Conservation (phyloP, 2,329 filamentous ascomycete genomes). For the Hansfordia pulvinata region DNA sequence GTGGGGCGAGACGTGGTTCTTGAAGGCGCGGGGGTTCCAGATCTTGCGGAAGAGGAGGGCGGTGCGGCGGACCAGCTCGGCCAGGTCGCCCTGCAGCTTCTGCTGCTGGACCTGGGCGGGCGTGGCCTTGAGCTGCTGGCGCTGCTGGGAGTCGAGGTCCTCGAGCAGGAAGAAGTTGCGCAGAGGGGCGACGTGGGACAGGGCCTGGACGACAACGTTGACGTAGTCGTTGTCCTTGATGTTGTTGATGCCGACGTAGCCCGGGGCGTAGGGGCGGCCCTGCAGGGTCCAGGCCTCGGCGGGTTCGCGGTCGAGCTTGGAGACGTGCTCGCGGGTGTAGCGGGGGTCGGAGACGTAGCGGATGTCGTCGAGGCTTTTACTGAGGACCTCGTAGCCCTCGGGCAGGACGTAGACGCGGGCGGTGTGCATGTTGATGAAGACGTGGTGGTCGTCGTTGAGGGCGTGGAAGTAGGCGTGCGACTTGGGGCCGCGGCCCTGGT, state of each 20-base stretch:
- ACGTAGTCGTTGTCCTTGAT: slow-evolving; percentile 99
- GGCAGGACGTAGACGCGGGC: slow-evolving; percentile 86
- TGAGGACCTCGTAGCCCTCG: slow-evolving; percentile 93
- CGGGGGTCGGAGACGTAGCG: slow-evolving; percentile 93
- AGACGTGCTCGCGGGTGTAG: slow-evolving; percentile 69
- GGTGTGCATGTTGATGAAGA: slow-evolving; percentile 94
- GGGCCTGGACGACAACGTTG: slow-evolving; percentile 84
- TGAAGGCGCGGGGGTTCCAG: slow-evolving; percentile 95
- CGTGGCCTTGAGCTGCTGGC: too few species aligned
- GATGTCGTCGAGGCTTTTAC: slow-evolving; percentile 91
- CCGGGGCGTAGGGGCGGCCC: slow-evolving; percentile 78
- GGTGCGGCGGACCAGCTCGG: slow-evolving; percentile 78
- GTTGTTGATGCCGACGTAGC: slow-evolving; percentile 98
- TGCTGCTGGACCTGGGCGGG: too few species aligned
- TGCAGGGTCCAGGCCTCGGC: slow-evolving; percentile 61
- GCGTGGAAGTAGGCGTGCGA: slow-evolving; percentile 97
- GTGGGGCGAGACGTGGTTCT: slow-evolving; percentile 91
- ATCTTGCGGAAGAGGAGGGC: slow-evolving; percentile 89
- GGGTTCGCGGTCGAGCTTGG: slow-evolving; percentile 56
- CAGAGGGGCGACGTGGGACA: slow-evolving; percentile 79
- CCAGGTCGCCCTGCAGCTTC: too few species aligned
- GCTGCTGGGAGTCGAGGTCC: slow-evolving; percentile 54
- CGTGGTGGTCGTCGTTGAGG: slow-evolving; percentile 88
- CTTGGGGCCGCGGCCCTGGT: slow-evolving; percentile 82
- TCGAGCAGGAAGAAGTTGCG: slow-evolving; percentile 88